Conservation (phyloP, 2,329 filamentous ascomycete species). For the Curvularia hawaiiensis region DNA sequence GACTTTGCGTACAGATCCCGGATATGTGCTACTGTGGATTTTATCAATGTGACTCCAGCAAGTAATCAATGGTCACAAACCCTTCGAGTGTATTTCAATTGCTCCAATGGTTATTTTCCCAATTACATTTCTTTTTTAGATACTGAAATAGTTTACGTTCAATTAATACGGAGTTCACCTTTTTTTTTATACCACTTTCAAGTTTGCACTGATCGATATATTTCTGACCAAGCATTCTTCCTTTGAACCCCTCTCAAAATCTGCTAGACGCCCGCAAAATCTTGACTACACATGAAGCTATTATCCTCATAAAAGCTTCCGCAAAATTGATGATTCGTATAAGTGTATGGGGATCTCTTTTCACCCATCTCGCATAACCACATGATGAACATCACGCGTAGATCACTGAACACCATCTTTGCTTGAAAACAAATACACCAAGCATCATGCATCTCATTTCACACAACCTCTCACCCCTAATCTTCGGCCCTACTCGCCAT, state of each 20-base stretch:
- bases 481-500: not conserved
- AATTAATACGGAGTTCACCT: not conserved
- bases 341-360: no score
- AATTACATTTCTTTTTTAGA: not conserved
- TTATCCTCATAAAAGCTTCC: no score
- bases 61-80: not conserved
- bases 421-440: not conserved
- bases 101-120: not conserved
- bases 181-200: no score
- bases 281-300: no score
- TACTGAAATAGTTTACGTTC: not conserved
- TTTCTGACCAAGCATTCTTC: not conserved
- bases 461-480: not conserved
- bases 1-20: not conserved
- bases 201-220: not conserved
- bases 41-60: not conserved
- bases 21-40: not conserved
- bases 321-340: not conserved
- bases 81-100: not conserved
- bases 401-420: not conserved
- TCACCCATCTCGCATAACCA: no score
- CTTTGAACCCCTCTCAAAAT: no score
- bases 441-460: not conserved
- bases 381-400: not conserved
- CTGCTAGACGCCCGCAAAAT: no score